Evolutionary conservation across 2,329 filamentous ascomycete species (phyloP).

Genomic region (Pseudogymnoascus pannorum): DNA sequence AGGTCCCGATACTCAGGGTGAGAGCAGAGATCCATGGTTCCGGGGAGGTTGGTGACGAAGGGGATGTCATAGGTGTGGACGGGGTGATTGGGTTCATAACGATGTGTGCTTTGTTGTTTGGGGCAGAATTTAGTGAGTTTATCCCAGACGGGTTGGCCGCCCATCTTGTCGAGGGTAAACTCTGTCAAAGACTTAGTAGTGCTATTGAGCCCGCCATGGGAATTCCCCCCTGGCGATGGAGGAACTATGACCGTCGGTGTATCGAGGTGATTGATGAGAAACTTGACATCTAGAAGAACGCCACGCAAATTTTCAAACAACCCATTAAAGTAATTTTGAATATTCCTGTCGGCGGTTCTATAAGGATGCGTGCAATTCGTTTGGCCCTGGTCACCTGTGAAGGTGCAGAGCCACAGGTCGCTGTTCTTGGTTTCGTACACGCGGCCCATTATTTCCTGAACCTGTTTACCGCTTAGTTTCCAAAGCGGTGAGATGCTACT

Average conservation of each 20-base stretch:
- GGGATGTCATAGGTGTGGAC: conserved; percentile 23
- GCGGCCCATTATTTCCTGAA: conserved; percentile 12
- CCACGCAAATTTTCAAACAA: conserved; percentile 24
- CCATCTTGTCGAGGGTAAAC: conserved; percentile 26
- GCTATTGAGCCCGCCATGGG: neutral
- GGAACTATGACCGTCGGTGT: conserved; percentile 36
- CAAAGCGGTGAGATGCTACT: conserved; percentile 36
- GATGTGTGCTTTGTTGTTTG: neutral
- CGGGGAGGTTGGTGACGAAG: conserved; percentile 30
- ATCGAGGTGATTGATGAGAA: conserved; percentile 42
- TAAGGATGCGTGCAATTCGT: conserved; percentile 31
- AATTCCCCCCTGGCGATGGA: neutral
- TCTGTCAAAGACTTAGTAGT: neutral
- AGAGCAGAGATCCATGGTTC: conserved; percentile 35
- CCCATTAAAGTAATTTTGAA: conserved; percentile 28
- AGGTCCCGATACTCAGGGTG: conserved; percentile 43
- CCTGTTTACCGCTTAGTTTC: conserved; percentile 31
- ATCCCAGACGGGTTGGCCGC: conserved; percentile 27
- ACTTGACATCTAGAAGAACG: conserved; percentile 32
- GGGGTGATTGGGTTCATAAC: neutral
- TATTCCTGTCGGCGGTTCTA: conserved; percentile 31
- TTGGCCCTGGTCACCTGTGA: conserved; percentile 11
- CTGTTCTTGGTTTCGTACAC: neutral
- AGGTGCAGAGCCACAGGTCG: neutral
- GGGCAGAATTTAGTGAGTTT: conserved; percentile 28